These are phyloP conservation scores for Alternaria hordeiaustralica DNA, from an alignment of 2,329 filamentous ascomycete species.

Conservation along the genomic window DNA sequence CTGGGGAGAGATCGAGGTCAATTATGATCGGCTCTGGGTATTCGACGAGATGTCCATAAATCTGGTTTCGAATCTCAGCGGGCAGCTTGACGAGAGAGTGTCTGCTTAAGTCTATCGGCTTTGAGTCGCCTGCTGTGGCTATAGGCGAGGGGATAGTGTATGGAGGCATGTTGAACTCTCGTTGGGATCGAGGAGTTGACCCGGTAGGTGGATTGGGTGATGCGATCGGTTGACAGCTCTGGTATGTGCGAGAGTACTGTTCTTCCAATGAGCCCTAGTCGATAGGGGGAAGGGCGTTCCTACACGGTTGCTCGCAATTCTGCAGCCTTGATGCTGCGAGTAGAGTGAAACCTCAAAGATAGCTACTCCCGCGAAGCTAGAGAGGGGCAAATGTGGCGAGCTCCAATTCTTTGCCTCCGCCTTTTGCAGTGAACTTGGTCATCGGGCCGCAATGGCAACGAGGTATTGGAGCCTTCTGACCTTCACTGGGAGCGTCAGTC, in stretches of 20 bases:
- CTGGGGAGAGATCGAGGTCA: background rate
- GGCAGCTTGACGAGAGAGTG: background rate
- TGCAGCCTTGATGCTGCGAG: background rate
- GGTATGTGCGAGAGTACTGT: background rate
- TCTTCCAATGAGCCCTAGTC: background rate
- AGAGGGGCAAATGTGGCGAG: background rate
- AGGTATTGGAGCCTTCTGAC: background rate
- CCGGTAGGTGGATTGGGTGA: fast-evolving
- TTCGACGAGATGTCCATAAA: background rate
- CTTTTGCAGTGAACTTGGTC: background rate
- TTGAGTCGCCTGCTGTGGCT: background rate
- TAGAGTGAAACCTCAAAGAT: background rate
- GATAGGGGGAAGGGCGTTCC: background rate
- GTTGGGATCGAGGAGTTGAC: background rate
- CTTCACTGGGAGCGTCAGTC: background rate
- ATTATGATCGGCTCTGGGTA: background rate
- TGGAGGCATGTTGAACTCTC: background rate
- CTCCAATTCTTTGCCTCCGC: background rate
- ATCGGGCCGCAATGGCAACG: background rate
- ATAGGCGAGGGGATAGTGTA: background rate
- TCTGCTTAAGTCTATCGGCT: background rate
- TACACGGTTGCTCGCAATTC: background rate
- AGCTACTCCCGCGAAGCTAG: background rate
- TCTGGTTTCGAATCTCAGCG: background rate
- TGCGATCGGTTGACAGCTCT: background rate